Conservation (phyloP, 768 basidiomycete species). For the Cantharellus anzutake region DNA sequence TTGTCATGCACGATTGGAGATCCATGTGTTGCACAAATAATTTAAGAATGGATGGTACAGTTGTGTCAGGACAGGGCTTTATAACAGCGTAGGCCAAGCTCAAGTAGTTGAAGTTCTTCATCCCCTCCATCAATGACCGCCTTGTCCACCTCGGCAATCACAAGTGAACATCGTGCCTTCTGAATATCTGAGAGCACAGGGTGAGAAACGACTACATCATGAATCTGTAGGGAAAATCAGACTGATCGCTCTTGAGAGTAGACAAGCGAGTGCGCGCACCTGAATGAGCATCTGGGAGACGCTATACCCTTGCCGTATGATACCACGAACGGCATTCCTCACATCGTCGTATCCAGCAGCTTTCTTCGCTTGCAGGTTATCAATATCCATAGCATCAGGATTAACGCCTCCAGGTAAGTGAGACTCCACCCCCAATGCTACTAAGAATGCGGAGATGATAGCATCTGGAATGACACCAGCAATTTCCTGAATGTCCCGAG, state of each 20-base stretch:
- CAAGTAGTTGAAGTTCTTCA: conserved; percentile 87
- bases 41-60: no score
- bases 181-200: conserved; percentile 60
- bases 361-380: conserved; percentile 17
- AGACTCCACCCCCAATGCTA: conserved; percentile 50
- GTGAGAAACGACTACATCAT: conserved; percentile 75
- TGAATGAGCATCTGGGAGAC: conserved; percentile 78
- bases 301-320: conserved; percentile 83
- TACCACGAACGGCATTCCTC: conserved; percentile 46
- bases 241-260: background rate
- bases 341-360: conserved; percentile 37
- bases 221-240: conserved; percentile 35
- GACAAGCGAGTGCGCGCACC: conserved; percentile 25
- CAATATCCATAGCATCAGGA: conserved; percentile 34
- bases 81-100: conserved; percentile 64
- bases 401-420: conserved; percentile 13
- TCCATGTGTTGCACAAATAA: no score
- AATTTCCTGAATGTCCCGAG: conserved; percentile 81
- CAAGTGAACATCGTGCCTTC: conserved; percentile 63
- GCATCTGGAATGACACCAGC: conserved; percentile 79
- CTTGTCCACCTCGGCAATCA: conserved; percentile 91
- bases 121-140: conserved; percentile 91
- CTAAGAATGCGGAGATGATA: conserved; percentile 50
- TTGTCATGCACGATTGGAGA: no score
- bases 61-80: conserved; percentile 20